Evolutionary conservation across 2,329 filamentous ascomycete species (phyloP).

Genomic region (Botryosphaeria dothidea): DNA sequence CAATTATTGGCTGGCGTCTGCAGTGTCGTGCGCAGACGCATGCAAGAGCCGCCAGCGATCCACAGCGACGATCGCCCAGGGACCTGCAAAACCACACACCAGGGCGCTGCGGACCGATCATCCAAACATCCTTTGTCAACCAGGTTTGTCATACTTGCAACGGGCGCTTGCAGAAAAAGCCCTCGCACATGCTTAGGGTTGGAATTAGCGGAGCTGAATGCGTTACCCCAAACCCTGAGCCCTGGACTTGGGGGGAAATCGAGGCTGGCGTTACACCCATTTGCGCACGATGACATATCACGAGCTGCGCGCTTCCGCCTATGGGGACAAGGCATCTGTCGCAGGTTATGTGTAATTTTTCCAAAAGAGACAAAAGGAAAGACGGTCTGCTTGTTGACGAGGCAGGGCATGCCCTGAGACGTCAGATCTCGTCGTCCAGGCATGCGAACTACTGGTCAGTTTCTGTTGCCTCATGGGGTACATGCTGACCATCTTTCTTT

Average conservation of each 20-base stretch:
- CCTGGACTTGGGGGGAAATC: not conserved
- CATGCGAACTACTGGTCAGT: not conserved
- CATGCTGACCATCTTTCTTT: not conserved
- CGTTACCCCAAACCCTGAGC: not conserved
- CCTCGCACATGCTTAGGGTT: conserved; percentile 2
- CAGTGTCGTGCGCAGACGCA: not conserved
- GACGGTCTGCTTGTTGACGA: not conserved
- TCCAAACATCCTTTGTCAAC: not conserved
- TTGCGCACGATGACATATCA: conserved; percentile 11
- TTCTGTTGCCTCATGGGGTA: not conserved
- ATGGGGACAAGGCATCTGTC: not conserved
- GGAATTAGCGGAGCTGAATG: conserved; percentile 14
- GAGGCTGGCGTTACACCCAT: not conserved
- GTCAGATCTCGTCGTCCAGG: not conserved
- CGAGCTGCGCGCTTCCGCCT: not conserved
- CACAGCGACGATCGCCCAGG: not conserved
- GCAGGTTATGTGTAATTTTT: conserved; percentile 8
- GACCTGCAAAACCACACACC: not conserved
- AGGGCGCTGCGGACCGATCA: not conserved
- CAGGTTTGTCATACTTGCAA: not conserved
- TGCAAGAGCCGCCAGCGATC: conserved; percentile 1
- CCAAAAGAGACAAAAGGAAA: not conserved
- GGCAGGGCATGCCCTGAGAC: not conserved
- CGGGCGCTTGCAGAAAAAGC: not conserved
- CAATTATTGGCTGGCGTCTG: not conserved